A percentile compares a stretch with the other conserved stretches of the same genome.
These are phyloP conservation scores for Cylindrotheca fusiformis DNA, from an alignment of 108 stramenopile genomes.

Conservation along the genomic window DNA sequence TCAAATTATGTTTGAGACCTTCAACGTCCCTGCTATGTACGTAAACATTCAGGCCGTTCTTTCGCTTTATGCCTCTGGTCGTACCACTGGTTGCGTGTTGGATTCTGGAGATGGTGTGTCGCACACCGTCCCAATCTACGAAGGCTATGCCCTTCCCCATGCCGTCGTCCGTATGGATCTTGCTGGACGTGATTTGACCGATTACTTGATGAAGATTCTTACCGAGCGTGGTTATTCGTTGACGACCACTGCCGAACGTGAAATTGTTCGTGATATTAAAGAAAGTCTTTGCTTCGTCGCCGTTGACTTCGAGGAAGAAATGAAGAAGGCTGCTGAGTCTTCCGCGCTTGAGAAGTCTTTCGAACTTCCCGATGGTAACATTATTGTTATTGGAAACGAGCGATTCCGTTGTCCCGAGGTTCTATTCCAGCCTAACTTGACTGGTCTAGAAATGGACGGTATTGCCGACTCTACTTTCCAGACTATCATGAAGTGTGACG, in stretches of 20 bases:
- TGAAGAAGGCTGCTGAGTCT: slow-evolving; percentile 89
- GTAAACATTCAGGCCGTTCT: slow-evolving; percentile 99
- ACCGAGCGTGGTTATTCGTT: slow-evolving; percentile 90
- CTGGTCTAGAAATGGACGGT: slow-evolving; percentile 69
- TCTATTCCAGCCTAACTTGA: slow-evolving; percentile 92
- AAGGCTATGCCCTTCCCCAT: slow-evolving; percentile 94
- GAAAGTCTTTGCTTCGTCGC: slow-evolving; percentile 88
- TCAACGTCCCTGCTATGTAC: slow-evolving; percentile 99
- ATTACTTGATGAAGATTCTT: slow-evolving; percentile 94
- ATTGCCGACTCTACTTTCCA: slow-evolving; percentile 12
- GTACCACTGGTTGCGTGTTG: slow-evolving; percentile 95
- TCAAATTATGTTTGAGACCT: slow-evolving; percentile 99
- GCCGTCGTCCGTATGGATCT: slow-evolving; percentile 90
- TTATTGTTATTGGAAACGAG: slow-evolving; percentile 89
- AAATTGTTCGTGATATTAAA: slow-evolving; percentile 92
- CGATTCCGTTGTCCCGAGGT: slow-evolving; percentile 37
- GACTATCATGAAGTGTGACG: slow-evolving; percentile 97
- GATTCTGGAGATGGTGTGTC: slow-evolving; percentile 94
- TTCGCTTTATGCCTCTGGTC: slow-evolving; percentile 90
- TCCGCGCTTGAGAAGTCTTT: slow-evolving; percentile 88
- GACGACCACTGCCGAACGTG: slow-evolving; percentile 87
- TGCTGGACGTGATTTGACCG: slow-evolving; percentile 93
- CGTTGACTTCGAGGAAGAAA: slow-evolving; percentile 88
- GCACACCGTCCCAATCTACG: slow-evolving; percentile 96
- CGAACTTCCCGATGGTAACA: slow-evolving; percentile 89